Conservation (phyloP, 2,329 filamentous ascomycete genomes). For the Didymella pomorum region DNA sequence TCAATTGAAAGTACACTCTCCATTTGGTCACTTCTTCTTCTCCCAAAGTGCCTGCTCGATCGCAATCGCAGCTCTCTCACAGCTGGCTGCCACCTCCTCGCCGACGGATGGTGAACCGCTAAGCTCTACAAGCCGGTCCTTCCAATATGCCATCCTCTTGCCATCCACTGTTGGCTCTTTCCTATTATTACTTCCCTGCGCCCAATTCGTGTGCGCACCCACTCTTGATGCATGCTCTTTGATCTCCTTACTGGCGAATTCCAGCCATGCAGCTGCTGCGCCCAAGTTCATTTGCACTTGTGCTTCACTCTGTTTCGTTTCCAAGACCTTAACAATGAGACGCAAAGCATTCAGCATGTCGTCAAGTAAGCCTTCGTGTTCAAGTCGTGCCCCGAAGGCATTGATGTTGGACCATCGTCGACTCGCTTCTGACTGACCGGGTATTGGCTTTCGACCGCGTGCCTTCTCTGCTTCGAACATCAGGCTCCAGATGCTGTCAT, state of each 20-base stretch:
- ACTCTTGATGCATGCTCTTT: not conserved
- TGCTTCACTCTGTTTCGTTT: not conserved
- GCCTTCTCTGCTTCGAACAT: not conserved
- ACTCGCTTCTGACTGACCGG: not conserved
- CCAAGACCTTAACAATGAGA: not conserved
- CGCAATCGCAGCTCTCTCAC: not conserved
- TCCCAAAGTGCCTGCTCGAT: slow-evolving; percentile 1
- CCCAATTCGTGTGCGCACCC: not conserved
- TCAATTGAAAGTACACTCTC: not conserved
- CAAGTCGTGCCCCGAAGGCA: not conserved
- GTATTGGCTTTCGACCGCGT: not conserved
- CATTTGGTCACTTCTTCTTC: not conserved
- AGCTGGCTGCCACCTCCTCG: not conserved
- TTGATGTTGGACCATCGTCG: not conserved
- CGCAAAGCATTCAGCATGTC: not conserved
- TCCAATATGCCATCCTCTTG: not conserved
- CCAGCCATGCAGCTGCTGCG: slow-evolving; percentile 1
- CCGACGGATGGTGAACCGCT: not conserved
- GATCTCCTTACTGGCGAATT: slow-evolving; percentile 3
- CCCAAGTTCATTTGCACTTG: slow-evolving; percentile 1
- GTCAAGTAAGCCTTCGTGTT: not conserved
- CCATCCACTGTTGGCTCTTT: not conserved
- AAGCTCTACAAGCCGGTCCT: not conserved
- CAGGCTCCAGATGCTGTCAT: not conserved
- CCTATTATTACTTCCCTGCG: not conserved